These are phyloP conservation scores for Moniliophthora roreri DNA, from an alignment of 1,284 basidiomycete species.

Conservation along the genomic window DNA sequence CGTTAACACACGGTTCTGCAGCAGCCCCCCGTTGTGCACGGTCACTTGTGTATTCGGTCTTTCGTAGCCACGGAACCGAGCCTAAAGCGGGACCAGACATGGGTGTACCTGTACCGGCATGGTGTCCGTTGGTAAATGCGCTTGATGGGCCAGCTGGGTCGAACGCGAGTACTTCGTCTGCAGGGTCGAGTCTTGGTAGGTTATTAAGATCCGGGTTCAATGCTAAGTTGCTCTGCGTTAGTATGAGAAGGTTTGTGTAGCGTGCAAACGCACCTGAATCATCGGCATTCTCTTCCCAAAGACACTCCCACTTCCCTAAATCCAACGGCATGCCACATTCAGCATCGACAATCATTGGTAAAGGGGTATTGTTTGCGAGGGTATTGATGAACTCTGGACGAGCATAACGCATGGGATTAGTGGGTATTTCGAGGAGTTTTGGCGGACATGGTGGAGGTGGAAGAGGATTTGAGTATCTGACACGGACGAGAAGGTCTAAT, in stretches of 20 bases:
- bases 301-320: conserved; percentile 75
- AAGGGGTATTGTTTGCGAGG: conserved; percentile 74
- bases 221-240: conserved; percentile 33
- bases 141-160: conserved; percentile 51
- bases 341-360: conserved; percentile 93
- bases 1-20: conserved; percentile 51
- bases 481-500: conserved; percentile 86
- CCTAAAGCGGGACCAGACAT: conserved; percentile 44
- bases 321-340: conserved; percentile 95
- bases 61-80: conserved; percentile 86
- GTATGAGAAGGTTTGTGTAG: not conserved
- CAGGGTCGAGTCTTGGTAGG: conserved; percentile 65
- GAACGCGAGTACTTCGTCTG: conserved; percentile 67
- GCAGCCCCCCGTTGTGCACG: conserved; percentile 48
- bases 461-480: conserved; percentile 90
- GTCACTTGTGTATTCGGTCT: conserved; percentile 84
- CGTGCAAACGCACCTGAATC: conserved; percentile 54
- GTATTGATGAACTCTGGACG: conserved; percentile 81
- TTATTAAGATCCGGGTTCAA: conserved; percentile 68
- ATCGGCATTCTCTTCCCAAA: conserved; percentile 79
- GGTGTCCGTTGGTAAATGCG: conserved; percentile 41
- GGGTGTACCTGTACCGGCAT: conserved; percentile 29
- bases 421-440: conserved; percentile 86
- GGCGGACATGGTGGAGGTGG: conserved; percentile 94
- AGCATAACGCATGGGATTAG: conserved; percentile 83